Base-by-base conservation (phyloP, 257 asterid genomes). In the Prunella vulgaris region DNA sequence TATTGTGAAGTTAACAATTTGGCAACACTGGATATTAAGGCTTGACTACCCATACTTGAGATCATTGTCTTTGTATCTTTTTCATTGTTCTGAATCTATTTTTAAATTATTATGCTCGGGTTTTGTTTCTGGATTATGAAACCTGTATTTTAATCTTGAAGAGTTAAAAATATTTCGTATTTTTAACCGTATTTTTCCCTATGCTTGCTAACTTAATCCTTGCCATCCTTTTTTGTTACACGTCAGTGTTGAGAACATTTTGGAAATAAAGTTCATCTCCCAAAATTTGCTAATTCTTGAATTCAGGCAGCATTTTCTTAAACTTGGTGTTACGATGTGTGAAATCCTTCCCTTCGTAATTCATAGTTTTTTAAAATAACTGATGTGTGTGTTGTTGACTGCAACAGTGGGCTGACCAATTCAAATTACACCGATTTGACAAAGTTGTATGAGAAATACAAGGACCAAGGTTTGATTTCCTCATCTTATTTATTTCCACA, bases 371-470 rank as follows among this genome's bases (percentile, higher is more conserved):
- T 12, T 2, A 46, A 14, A 20, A n/a, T 15, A n/a, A 56, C 37
- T 54, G 32, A 61, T 44, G 42, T 60, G 6, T 64, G 21, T 1
- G 52, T 18, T 62, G 3, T 69, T 68, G 14, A 25, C 7, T 79
- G 77, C 12, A 74, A 70, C 91, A 93, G 99, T 81, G 99, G 99
- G 14, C 84, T 93, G 80, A 82, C 99, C 22, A 84, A 89, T 74
- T 82, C 93, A 10, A 93, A 93, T 70, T 91, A 91, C 83, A 81
- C 89, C 0, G 97, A 87, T 80, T 60, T 93, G 88, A 70, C 92
- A 0, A 70, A 82, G 77, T 12, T 93, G 12, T 90, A 93, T 51
- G 82, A 83, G 71, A 80, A 84, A 33, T 90, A 90, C 86, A 93
- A 89, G 92, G 87, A 86, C 60, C 79, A 90, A 90, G 97, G 96